Base-by-base conservation (phyloP, 495 filamentous ascomycete genomes). In the Amniculicola lignicola region DNA sequence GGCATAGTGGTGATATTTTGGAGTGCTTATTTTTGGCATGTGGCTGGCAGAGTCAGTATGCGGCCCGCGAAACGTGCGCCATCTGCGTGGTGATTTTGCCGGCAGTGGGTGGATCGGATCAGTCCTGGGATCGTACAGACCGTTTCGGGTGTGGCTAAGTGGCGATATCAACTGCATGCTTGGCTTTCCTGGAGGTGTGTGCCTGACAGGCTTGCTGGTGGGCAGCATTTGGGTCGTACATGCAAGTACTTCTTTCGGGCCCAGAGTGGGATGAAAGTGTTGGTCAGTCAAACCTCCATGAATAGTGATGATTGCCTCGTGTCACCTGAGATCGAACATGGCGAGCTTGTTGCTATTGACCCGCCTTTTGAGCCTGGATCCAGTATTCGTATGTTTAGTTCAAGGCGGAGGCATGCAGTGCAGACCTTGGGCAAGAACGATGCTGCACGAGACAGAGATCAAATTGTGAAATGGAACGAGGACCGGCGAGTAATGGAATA, bases 131-230 rank as follows among this genome's bases (percentile, higher is more conserved):
- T 18, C 19, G 41, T 43, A 31, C 25, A 19, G 15, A 7, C 44
- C 35, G 36, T 57, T 50, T 40, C 29, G 41, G 40, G 14, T 56
- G 54, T 57, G 54, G 43, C 54, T 57, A 49, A 50, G 52, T 40
- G 22, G 21, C 9, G 38, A 19, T 21, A 14, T 24, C 23, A 27
- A 39, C 12, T 41, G 22, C 29, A 27, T 27, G 19, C 37, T 43
- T 46, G 51, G 38, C 29, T 33, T 33, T 7, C 7, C 29, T 33
- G 29, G 7, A 33, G 29, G 29, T 33, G 29, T 7, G 7, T n/a
- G 29, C 7, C 7, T 7, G 29, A 7, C n/a, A 33, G 29, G 29
- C 29, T 33, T n/a, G 29, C n/a, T 33, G n/a, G n/a, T n/a, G n/a
- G n/a, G n/a, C n/a, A 33, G 29, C 29, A 7, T 33, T 33, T n/a